A percentile compares a stretch with the other conserved stretches of the same genome.
Evolutionary conservation across 2,329 filamentous ascomycete species (phyloP).

Genomic region (Gyromitra esculenta): DNA sequence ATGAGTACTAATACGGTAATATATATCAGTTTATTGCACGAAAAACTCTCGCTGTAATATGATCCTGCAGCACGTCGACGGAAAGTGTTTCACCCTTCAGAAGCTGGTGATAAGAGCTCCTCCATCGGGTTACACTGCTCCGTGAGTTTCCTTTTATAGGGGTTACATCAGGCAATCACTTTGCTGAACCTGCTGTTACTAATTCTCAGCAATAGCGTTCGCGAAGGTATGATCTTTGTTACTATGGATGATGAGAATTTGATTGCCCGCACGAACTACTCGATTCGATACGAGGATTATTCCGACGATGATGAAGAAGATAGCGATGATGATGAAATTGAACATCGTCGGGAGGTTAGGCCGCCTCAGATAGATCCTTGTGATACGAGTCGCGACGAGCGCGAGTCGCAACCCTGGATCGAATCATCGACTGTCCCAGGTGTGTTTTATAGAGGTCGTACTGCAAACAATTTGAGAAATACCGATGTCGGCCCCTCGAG

Average conservation of each 20-base stretch:
- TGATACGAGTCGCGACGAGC: slow-evolving; percentile 35
- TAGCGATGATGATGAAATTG: slow-evolving; percentile 44
- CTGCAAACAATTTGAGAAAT: slow-evolving; percentile 42
- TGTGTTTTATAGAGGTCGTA: slow-evolving; percentile 37
- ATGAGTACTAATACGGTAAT: slow-evolving; percentile 37
- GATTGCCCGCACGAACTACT: slow-evolving; percentile 69
- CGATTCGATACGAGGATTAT: slow-evolving; percentile 48
- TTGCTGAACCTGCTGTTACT: slow-evolving; percentile 59
- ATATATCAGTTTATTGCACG: slow-evolving; percentile 78
- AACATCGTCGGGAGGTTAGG: slow-evolving; percentile 16
- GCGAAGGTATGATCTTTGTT: slow-evolving; percentile 92
- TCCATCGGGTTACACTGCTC: slow-evolving; percentile 80
- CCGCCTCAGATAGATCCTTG: slow-evolving; percentile 38
- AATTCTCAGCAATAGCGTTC: slow-evolving; percentile 68
- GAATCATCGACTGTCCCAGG: slow-evolving; percentile 37
- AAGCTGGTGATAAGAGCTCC: slow-evolving; percentile 90
- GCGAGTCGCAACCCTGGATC: slow-evolving; percentile 41
- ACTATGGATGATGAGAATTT: slow-evolving; percentile 84
- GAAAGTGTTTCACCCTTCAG: slow-evolving; percentile 81
- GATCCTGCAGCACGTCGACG: slow-evolving; percentile 80
- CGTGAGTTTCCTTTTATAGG: slow-evolving; percentile 69
- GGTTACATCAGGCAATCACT: slow-evolving; percentile 14
- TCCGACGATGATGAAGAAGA: slow-evolving; percentile 43
- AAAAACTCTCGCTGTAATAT: slow-evolving; percentile 89
- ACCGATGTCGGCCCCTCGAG: slow-evolving; percentile 45